These are phyloP conservation scores for Pseudoneurospora amorphoporcata DNA, from an alignment of 495 filamentous ascomycete genomes.

Conservation along the genomic window DNA sequence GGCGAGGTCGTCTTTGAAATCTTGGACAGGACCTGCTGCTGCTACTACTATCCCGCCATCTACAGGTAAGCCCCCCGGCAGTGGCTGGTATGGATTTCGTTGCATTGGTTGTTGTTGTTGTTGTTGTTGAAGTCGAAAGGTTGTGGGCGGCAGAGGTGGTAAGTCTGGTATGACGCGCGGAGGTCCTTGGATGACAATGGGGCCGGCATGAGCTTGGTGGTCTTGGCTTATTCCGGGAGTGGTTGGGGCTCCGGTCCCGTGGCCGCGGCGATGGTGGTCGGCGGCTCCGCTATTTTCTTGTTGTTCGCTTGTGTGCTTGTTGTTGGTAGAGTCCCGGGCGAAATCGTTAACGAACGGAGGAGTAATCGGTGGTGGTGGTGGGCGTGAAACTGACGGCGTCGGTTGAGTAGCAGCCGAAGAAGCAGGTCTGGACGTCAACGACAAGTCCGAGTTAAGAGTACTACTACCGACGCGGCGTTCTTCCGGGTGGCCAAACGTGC, in stretches of 20 bases:
- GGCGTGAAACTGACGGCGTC: not conserved
- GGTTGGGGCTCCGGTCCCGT: not conserved
- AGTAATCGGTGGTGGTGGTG: not conserved
- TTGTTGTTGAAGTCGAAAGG: not conserved
- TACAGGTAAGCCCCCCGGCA: constrained; percentile 5
- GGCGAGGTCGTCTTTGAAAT: constrained; percentile 34
- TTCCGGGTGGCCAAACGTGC: not conserved
- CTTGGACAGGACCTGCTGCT: constrained; percentile 22
- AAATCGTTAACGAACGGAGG: not conserved
- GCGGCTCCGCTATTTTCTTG: not conserved
- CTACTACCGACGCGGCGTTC: not conserved
- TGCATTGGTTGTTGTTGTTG: not conserved
- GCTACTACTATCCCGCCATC: constrained; percentile 18
- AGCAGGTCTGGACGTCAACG: not conserved
- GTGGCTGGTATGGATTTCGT: not conserved
- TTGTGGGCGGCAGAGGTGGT: not conserved
- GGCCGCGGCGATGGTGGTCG: not conserved
- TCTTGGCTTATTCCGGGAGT: not conserved
- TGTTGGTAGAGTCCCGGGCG: not conserved
- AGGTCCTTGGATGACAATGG: not conserved
- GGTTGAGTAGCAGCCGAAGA: not conserved
- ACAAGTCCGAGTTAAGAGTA: not conserved
- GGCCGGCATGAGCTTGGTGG: not conserved
- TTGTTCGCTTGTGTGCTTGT: not conserved
- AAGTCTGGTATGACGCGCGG: not conserved